A percentile compares a stretch with the other conserved stretches of the same genome.
phyloP scores from a whole-genome alignment of 176 grass and related monocot genomes.

The Triticum timopheevii region DNA sequence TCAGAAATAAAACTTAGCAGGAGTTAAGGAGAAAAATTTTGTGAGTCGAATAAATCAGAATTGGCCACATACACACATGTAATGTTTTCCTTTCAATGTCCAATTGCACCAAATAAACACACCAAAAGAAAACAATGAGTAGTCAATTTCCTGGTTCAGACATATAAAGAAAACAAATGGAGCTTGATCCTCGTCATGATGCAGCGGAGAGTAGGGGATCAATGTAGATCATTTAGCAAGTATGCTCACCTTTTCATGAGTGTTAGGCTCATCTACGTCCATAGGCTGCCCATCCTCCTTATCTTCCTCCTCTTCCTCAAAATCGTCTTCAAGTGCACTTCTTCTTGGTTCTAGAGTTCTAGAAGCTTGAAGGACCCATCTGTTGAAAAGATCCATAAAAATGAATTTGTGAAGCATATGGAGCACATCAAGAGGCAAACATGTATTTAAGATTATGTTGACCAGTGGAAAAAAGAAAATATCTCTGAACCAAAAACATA shows the following conservation, averaged over 20 bases:
- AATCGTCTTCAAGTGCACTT: constrained; percentile 98
- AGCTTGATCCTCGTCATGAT: too few relatives aligned
- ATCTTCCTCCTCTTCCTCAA: constrained; percentile 97
- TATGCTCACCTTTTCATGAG: constrained; percentile 54
- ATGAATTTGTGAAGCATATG: constrained; percentile 4
- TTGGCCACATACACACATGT: too few relatives aligned
- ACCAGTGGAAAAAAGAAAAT: background rate
- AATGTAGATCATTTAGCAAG: background rate
- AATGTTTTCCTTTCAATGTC: too few relatives aligned
- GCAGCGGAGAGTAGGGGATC: too few relatives aligned
- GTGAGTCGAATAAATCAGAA: too few relatives aligned
- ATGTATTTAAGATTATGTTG: background rate
- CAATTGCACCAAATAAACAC: too few relatives aligned
- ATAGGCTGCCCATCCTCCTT: constrained; percentile 70
- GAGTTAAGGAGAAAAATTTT: too few relatives aligned
- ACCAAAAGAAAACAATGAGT: too few relatives aligned
- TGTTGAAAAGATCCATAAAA: constrained; percentile 17
- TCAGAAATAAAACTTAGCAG: too few relatives aligned
- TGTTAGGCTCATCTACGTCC: constrained; percentile 58
- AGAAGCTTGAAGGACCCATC: constrained; percentile 81
- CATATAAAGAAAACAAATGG: too few relatives aligned
- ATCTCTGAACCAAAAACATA: background rate
- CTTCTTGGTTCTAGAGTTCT: constrained; percentile 85
- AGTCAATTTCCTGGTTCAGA: too few relatives aligned
- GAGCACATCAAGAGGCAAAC: background rate